Evolutionary conservation across 352 stramenopile species (phyloP), one percentile per base, ranked within the genome.

Genomic region (Globisporangium parvum): DNA sequence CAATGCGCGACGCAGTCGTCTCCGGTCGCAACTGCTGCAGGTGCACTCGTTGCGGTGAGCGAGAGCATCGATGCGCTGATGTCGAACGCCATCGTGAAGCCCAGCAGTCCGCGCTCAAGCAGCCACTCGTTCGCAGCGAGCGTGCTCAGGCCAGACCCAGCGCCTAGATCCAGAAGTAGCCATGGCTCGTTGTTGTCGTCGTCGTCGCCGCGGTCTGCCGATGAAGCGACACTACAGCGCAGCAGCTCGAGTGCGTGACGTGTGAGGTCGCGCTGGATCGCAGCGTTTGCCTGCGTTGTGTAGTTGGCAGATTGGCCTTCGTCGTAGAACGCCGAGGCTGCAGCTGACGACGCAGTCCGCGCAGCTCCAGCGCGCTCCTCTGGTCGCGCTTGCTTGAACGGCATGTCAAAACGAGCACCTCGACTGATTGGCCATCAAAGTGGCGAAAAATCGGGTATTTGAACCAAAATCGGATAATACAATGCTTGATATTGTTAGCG

Each of bases 51-150:
- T n/a, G 45, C 21, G 6, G 65, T 66, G 20, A 90, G 58, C 42
- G 77, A 71, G 56, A 92, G 57, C 82, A 92, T 92, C 11, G 82
- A 77, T 37, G 71, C 63, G 51, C 82, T 92, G 51, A 92, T 87
- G 47, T 92, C 82, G 46, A 88, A 86, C 17, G 75, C 82, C 21
- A 92, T n/a, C 3, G 62, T 71, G 48, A 86, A 77, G 5, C 56
- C 63, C 28, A 59, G 35, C 18, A 73, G 47, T n/a, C 57, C 18
- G 9, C 40, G 69, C 47, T 75, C 61, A 9, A 57, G 49, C n/a
- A 87, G 62, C 80, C 77, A 91, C 26, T 70, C 47, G 24, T 69
- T 66, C 2, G 74, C 77, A 40, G 77, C 77, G 3, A 57, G 60
- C 12, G 80, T 91, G 47, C 80, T 91, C 48, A 92, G 64, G 0